Evolutionary conservation across 768 basidiomycete species (phyloP).

Genomic region (Lactarius indigo): DNA sequence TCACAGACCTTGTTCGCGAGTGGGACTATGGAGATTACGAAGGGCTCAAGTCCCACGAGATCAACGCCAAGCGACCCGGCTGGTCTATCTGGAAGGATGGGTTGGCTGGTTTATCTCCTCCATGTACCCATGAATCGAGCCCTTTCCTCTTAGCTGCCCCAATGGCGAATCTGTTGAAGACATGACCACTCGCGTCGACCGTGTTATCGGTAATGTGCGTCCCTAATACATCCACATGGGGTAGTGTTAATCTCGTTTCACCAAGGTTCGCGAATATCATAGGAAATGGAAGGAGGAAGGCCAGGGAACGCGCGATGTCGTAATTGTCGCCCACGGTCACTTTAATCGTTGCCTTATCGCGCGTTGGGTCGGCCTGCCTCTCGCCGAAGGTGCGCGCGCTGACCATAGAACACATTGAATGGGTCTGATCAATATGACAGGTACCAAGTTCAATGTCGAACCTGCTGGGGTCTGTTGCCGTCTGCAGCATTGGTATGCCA

Average conservation of each 20-base stretch:
- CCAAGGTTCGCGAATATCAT: slow-evolving; percentile 70
- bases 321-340: slow-evolving; percentile 90
- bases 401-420: not conserved
- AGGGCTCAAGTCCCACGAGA: slow-evolving; percentile 77
- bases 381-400: slow-evolving; percentile 46
- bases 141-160: slow-evolving; percentile 56
- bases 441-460: slow-evolving; percentile 23
- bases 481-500: not conserved
- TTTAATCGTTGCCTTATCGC: slow-evolving; percentile 74
- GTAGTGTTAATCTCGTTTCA: not conserved
- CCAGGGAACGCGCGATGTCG: slow-evolving; percentile 66
- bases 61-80: slow-evolving; percentile 50
- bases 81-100: slow-evolving; percentile 91
- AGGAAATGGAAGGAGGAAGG: slow-evolving; percentile 65
- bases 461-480: slow-evolving; percentile 21
- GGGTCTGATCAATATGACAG: slow-evolving; percentile 19
- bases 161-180: slow-evolving; percentile 81
- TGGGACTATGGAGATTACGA: slow-evolving; percentile 95
- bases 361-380: slow-evolving; percentile 74
- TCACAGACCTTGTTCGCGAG: slow-evolving; percentile 69
- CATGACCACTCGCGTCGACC: slow-evolving; percentile 77
- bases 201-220: slow-evolving; percentile 63
- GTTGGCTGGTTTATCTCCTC: slow-evolving; percentile 35
- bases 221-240: not conserved
- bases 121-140: not conserved